Evolutionary conservation across 2,329 filamentous ascomycete species (phyloP).

Genomic region (Penicillium sp.): DNA sequence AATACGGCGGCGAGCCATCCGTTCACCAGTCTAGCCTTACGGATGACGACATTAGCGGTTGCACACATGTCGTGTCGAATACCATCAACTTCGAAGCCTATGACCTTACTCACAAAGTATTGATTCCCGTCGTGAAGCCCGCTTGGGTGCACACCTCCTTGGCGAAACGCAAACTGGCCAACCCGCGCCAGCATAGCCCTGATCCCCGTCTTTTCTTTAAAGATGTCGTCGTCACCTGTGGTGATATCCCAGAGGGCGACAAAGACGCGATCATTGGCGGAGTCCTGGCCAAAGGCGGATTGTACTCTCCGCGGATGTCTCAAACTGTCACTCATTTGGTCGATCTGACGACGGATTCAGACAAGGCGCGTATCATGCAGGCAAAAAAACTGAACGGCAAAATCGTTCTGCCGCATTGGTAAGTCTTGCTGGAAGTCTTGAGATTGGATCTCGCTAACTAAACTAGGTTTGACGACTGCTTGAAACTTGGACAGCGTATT

Average conservation of each 20-base stretch:
- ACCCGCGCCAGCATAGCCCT: conserved; percentile 78
- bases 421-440: conserved; percentile 16
- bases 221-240: conserved; percentile 74
- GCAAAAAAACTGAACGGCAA: conserved; percentile 65
- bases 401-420: conserved; percentile 92
- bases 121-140: conserved; percentile 78
- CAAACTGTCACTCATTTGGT: conserved; percentile 83
- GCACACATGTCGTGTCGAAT: conserved; percentile 64
- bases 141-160: conserved; percentile 73
- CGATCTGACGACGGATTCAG: conserved; percentile 67
- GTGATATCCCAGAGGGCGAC: conserved; percentile 76
- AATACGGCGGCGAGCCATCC: conserved; percentile 47
- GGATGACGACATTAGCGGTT: conserved; percentile 40
- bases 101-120: conserved; percentile 62
- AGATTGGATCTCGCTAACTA: conserved; percentile 15
- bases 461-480: conserved; percentile 86
- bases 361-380: conserved; percentile 54
- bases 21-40: conserved; percentile 36
- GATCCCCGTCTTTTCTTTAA: conserved; percentile 88
- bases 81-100: conserved; percentile 93
- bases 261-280: conserved; percentile 89
- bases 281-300: conserved; percentile 80
- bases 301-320: conserved; percentile 65
- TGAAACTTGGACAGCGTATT: conserved; percentile 86
- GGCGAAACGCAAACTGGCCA: conserved; percentile 62